Evolutionary conservation across 805 yeast species (phyloP).

Genomic region (Saccharomycopsis sp.): DNA sequence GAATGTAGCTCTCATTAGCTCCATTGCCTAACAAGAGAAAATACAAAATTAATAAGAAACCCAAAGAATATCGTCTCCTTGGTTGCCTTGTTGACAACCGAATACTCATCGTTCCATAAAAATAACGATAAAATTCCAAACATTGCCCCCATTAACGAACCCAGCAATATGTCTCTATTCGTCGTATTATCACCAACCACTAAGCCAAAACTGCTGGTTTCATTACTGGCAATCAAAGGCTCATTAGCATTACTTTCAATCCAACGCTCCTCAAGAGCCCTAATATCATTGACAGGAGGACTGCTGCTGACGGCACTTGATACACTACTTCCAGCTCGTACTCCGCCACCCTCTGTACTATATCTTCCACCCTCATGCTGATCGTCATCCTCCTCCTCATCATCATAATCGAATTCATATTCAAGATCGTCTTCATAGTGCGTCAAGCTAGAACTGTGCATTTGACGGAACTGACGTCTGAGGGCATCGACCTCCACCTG

Average conservation of each 20-base stretch:
- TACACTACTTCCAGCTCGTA: constrained; percentile 6
- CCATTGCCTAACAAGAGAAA: constrained; percentile 47
- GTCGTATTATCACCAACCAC: constrained; percentile 24
- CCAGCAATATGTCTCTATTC: constrained; percentile 63
- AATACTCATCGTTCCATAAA: constrained; percentile 48
- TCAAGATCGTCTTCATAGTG: constrained; percentile 11
- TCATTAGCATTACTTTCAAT: constrained; percentile 66
- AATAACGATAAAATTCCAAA: constrained; percentile 69
- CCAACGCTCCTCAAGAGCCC: constrained; percentile 82
- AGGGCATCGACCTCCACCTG: constrained; percentile 68
- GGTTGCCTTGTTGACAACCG: constrained; percentile 54
- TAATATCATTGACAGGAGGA: constrained; percentile 36
- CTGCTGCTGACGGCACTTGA: neutral
- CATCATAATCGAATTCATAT: constrained; percentile 21
- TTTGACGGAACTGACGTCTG: constrained; percentile 64
- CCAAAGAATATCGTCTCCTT: constrained; percentile 70
- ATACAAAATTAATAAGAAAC: constrained; percentile 55
- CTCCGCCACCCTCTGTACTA: constrained; percentile 18
- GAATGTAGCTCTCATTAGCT: neutral
- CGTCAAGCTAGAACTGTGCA: constrained; percentile 44
- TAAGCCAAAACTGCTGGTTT: constrained; percentile 28
- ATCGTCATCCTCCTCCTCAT: constrained; percentile 22
- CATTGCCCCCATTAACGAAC: constrained; percentile 66
- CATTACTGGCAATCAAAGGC: constrained; percentile 39
- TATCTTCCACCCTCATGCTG: neutral